Evolutionary conservation across 2,329 filamentous ascomycete genomes (phyloP).

Genomic region (Ophiostoma ulmi): DNA sequence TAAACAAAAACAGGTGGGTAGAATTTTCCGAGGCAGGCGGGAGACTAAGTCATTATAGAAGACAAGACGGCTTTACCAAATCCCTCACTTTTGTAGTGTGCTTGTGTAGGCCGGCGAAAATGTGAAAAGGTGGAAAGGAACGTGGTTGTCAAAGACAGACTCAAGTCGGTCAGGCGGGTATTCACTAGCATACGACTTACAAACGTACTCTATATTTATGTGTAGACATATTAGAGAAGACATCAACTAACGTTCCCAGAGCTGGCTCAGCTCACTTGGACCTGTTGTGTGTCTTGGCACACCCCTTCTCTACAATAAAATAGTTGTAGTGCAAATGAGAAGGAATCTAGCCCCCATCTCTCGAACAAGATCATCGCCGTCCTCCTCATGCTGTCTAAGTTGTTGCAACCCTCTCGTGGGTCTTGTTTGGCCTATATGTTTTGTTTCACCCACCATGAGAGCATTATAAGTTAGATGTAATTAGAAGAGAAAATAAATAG

Average conservation of each 20-base stretch:
- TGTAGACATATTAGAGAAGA: not conserved
- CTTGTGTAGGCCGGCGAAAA: not conserved
- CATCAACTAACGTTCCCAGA: not conserved
- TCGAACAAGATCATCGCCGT: not conserved
- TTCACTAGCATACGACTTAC: not conserved
- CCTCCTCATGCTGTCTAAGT: not conserved
- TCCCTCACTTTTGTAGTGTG: not conserved
- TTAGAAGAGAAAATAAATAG: not conserved
- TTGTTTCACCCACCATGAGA: not conserved
- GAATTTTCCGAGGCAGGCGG: not conserved
- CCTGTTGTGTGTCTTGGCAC: not conserved
- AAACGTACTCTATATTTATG: not conserved
- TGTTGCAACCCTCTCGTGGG: not conserved
- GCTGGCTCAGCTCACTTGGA: not conserved
- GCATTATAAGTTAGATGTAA: not conserved
- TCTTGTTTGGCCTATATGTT: not conserved
- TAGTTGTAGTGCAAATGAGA: not conserved
- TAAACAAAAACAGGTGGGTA: not conserved
- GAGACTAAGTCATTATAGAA: not conserved
- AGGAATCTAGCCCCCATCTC: not conserved
- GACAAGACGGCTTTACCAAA: not conserved
- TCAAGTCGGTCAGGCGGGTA: not conserved
- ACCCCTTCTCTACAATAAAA: not conserved
- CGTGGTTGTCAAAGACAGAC: not conserved
- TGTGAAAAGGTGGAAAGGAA: not conserved